Evolutionary conservation across 2,329 filamentous ascomycete genomes (phyloP).

Genomic region (Penicillium polonicum): DNA sequence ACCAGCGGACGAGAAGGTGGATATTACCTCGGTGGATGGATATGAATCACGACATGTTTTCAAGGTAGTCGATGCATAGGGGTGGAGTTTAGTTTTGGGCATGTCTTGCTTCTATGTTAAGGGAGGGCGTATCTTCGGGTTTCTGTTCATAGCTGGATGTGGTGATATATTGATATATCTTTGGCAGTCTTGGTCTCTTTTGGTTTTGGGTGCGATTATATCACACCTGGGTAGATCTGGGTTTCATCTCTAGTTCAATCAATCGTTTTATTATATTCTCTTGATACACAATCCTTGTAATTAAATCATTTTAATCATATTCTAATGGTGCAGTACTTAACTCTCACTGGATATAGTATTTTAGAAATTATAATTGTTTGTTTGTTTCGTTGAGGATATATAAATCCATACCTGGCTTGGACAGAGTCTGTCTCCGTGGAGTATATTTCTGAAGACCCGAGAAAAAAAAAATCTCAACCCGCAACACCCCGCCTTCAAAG

Average conservation of each 20-base stretch:
- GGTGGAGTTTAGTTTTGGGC: slow-evolving; percentile 37
- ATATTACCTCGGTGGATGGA: slow-evolving; percentile 53
- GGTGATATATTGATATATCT: slow-evolving; percentile 6
- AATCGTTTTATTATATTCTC: neutral
- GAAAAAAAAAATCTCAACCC: slow-evolving; percentile 13
- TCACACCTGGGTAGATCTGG: slow-evolving; percentile 1
- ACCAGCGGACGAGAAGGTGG: slow-evolving; percentile 61
- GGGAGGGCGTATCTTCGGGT: slow-evolving; percentile 31
- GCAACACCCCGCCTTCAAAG: slow-evolving; percentile 19
- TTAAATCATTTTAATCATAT: neutral
- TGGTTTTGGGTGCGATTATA: neutral
- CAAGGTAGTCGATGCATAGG: slow-evolving; percentile 42
- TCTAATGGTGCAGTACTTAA: rapidly evolving
- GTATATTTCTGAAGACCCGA: slow-evolving; percentile 13
- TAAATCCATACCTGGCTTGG: neutral
- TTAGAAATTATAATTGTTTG: neutral
- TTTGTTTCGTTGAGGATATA: neutral
- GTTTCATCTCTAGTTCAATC: slow-evolving; percentile 1
- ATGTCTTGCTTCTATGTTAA: slow-evolving; percentile 21
- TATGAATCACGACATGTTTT: slow-evolving; percentile 47
- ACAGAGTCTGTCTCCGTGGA: neutral
- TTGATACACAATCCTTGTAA: neutral
- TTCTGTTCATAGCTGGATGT: slow-evolving; percentile 15
- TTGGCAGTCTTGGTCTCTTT: neutral
- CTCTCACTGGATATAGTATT: neutral